Conservation (phyloP, 2,329 filamentous ascomycete genomes). For the Hymenotorrendiella dingleyae region DNA sequence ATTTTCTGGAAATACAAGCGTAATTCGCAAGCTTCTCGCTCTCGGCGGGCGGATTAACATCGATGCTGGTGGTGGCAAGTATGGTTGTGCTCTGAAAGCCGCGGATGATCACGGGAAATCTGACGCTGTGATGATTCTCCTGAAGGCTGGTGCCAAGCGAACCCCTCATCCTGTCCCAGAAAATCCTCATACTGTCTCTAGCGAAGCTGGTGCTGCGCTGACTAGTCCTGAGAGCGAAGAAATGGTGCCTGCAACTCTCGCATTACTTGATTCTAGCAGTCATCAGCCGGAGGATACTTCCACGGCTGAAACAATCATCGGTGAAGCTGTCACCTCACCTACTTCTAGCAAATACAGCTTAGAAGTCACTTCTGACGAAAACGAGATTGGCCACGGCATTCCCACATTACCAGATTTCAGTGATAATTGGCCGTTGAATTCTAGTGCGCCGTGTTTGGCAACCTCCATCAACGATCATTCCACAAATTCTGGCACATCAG, state of each 20-base stretch:
- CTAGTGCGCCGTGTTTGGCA: too few relatives aligned
- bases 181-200: background rate
- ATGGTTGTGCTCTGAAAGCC: conserved; percentile 5
- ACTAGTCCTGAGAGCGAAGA: background rate
- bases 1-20: conserved; percentile 3
- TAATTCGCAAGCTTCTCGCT: conserved; percentile 4
- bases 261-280: background rate
- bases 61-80: conserved; percentile 2
- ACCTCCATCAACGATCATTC: too few relatives aligned
- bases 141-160: conserved; percentile 3
- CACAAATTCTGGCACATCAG: too few relatives aligned
- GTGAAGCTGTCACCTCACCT: too few relatives aligned
- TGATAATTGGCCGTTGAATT: too few relatives aligned
- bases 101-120: conserved; percentile 8
- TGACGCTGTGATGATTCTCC: conserved; percentile 5
- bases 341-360: too few relatives aligned
- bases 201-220: background rate
- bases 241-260: background rate
- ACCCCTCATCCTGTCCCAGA: background rate
- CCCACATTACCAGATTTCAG: too few relatives aligned
- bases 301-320: too few relatives aligned
- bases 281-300: too few relatives aligned
- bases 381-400: too few relatives aligned
- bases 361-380: too few relatives aligned
- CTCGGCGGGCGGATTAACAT: conserved; percentile 6